Conservation (phyloP, 305 asterid species). For the Solanum chacoense region DNA sequence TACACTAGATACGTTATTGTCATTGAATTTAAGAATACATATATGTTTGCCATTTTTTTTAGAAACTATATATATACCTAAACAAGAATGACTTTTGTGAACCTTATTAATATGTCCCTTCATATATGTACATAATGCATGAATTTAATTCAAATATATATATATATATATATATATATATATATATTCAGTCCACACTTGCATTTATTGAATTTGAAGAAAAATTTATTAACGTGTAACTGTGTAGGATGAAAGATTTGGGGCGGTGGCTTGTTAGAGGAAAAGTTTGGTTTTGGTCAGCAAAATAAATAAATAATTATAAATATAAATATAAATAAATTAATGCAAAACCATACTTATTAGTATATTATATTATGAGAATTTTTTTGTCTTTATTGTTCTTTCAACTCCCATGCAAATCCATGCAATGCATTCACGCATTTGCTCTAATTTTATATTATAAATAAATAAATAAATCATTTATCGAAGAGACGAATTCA, state of each 20-base stretch:
- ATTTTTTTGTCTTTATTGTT: not conserved
- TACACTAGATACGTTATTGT: not conserved
- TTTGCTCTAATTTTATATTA: not conserved
- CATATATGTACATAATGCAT: not conserved
- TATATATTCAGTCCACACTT: not conserved
- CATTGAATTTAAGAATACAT: not conserved
- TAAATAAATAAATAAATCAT: not conserved
- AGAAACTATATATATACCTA: not conserved
- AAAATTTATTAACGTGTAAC: not conserved
- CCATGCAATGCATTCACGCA: not conserved
- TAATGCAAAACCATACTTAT: not conserved
- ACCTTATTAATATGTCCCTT: not conserved
- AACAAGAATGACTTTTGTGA: not conserved
- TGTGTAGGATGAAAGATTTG: not conserved
- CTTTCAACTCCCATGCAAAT: not conserved
- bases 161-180: not conserved
- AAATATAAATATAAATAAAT: not conserved
- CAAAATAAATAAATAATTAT: not conserved
- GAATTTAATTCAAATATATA: not conserved
- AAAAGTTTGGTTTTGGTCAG: not conserved
- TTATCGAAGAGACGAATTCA: not conserved
- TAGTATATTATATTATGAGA: not conserved
- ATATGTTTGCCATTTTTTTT: not conserved
- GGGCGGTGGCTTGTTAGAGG: conserved; percentile 8
- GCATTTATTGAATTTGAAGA: not conserved